Evolutionary conservation across 164 flowering plant species (phyloP), one percentile per base, ranked within the genome.

Genomic region (Vitis riparia): DNA sequence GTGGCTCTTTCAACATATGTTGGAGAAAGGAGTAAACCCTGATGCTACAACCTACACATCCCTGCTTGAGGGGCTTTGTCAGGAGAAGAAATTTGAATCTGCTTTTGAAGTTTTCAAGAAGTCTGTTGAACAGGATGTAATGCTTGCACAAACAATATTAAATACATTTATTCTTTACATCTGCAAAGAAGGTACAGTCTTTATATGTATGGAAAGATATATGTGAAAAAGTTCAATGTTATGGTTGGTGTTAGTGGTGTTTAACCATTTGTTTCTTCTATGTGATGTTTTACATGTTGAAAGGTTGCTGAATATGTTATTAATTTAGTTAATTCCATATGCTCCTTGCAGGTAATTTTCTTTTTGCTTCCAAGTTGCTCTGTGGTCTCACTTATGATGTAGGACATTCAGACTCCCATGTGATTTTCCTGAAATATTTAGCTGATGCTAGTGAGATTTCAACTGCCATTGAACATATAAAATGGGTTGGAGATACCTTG

Each of bases 21-120:
- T 85, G 53, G 89, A 71, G 66, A 92, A 84, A 81, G 85, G 84
- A 19, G 74, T 92, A 32, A 13, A 51, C 16, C 95, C 99, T 3
- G 88, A 92, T 81, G 61, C 63, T 30, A 58, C 67, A 12, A 86
- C 84, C 12, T 91, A 90, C 77, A 81, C 77, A 17, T 82, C 84
- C 11, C 85, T 94, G 19, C 84, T 92, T 47, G 78, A 72, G 67
- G 95, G 97, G 49, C 82, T 94, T 62, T 90, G 92, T 66, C 80
- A 75, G 71, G 91, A 82, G 71, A 68, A 73, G 66, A 82, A 89
- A 53, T 27, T 86, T 50, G 87, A 91, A 68, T 76, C 73, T 52
- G 89, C 95, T 59, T 69, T 81, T 74, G 83, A 84, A 76, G 76
- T 90, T 59, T 87, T 85, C 58, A 59, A 79, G 56, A 76, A 81